Evolutionary conservation across 2,329 filamentous ascomycete species (phyloP), one percentile per base, ranked within the genome.

Genomic region (Plenodomus tracheiphilus): DNA sequence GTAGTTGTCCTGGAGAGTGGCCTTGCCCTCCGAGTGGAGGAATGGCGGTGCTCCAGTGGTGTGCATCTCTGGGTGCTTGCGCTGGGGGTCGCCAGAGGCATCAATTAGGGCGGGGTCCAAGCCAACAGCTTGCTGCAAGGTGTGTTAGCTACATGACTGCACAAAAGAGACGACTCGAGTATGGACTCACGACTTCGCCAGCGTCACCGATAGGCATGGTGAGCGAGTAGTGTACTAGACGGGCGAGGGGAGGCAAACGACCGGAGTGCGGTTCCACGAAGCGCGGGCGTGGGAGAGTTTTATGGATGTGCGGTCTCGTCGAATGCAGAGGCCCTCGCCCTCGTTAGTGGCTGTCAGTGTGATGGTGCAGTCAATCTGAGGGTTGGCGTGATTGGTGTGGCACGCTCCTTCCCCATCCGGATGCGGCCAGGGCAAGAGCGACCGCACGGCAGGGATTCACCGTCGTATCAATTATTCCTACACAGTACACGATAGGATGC

Each of bases 21-120:
- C 62, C 61, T 75, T 71, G 43, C 74, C 73, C 54, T 68, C 66
- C 9, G 59, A 60, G 21, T 58, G 52, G 8, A 65, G 55, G 55
- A 64, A 72, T 21, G 63, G 47, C n/a, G 66, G 68, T 4, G 67
- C 59, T 19, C 47, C 46, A 20, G 58, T 57, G 3, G 49, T 45
- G 46, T 62, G 58, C 19, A 62, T 49, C 16, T 58, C 64, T 11
- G 66, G 66, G 39, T 65, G 49, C 55, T 65, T 64, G 56, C 66
- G 65, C 55, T 65, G 49, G 25, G 66, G 69, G 49, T 72, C 69
- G 43, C 69, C 70, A 36, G 68, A 69, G 40, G 55, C 59, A 41
- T 70, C 65, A 36, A 66, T 39, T 32, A 70, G 54, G 47, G 68
- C 56, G n/a, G 65, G 68, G 52, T 73, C 69, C 49, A 68, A 56